phyloP scores from a whole-genome alignment of 192 early-diverging fungal genomes.

The Thamnidium elegans region DNA sequence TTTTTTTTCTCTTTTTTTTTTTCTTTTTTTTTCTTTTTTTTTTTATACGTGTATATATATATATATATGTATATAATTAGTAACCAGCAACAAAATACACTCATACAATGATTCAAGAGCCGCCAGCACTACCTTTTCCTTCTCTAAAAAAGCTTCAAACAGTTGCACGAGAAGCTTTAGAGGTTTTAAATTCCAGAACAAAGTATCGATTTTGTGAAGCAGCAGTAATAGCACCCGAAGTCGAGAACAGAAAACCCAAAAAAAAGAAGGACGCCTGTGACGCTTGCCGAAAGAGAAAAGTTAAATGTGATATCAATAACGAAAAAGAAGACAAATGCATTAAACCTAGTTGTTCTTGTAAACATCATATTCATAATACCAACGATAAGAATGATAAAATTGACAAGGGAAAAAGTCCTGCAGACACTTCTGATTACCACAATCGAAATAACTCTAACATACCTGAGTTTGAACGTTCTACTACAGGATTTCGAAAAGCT shows the following conservation, averaged over 20 bases:
- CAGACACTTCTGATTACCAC: not conserved
- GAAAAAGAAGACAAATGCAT: not conserved
- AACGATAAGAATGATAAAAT: not conserved
- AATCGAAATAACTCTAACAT: not conserved
- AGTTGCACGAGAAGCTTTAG: conserved; percentile 6
- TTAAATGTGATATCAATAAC: conserved; percentile 2
- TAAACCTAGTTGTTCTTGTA: not conserved
- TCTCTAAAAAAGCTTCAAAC: conserved; percentile 11
- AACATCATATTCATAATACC: not conserved
- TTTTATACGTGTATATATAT: not conserved
- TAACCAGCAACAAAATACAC: not conserved
- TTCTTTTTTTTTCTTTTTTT: not conserved
- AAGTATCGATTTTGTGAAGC: not conserved
- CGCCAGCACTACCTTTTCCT: conserved; percentile 20
- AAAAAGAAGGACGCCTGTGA: not conserved
- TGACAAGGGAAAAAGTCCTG: too few species aligned
- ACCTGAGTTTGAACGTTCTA: not conserved
- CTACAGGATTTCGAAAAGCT: conserved; percentile 9
- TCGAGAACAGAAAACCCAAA: not conserved
- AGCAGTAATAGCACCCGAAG: not conserved
- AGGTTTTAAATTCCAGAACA: not conserved
- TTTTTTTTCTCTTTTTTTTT: not conserved
- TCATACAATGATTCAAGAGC: conserved; percentile 2
- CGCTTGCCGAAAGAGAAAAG: not conserved
- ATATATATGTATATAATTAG: too few species aligned